Base-by-base conservation (phyloP, 495 filamentous ascomycete species). In the Penicillium cataractarum region DNA sequence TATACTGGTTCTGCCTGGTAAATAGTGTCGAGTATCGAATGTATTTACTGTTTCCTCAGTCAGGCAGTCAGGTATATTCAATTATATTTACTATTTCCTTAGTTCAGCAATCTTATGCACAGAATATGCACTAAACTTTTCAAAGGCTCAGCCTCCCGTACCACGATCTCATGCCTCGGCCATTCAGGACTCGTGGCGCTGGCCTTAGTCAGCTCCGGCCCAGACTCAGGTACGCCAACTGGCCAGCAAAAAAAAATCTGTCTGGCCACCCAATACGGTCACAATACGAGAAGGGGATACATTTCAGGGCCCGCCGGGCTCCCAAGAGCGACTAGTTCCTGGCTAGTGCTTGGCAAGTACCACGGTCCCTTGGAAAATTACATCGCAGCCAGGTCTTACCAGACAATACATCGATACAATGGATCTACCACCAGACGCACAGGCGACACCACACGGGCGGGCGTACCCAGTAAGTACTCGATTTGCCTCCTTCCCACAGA, bases 401-500 rank as follows among this genome's bases (percentile, higher is more conserved):
- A 6, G 7, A 10, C 5, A 54, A 33, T 54, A 54, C 51, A 21
- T 10, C 51, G 29, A 54, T 54, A 54, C 51, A 24, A 7, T 3
- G 26, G 15, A 17, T 21, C 21, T 44, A 60, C 52, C 44, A 31
- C 48, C 32, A 21, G 2, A 56, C 24, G 26, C 54, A 56, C 26
- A 40, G 33, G 32, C 29, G 32, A 54, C 29, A 21, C 12, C 51
- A 35, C 51, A 54, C 51, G 29, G 29, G 19, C 19, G 51, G 31
- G 27, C n/a, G 59, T 61, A 54, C 55, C 64, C 55, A 55, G 42
- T 24, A 64, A 61, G 61, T 64, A 64, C 57, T 63, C 55, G 63
- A 69, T 71, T 73, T 67, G 70, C 70, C 70, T 73, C 70, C 65
- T 71, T 64, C 69, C 69, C 69, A 72, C 70, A 71, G 57, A 64